These are phyloP conservation scores for Colletotrichum limetticola DNA, from an alignment of 2,329 filamentous ascomycete species.

Conservation along the genomic window DNA sequence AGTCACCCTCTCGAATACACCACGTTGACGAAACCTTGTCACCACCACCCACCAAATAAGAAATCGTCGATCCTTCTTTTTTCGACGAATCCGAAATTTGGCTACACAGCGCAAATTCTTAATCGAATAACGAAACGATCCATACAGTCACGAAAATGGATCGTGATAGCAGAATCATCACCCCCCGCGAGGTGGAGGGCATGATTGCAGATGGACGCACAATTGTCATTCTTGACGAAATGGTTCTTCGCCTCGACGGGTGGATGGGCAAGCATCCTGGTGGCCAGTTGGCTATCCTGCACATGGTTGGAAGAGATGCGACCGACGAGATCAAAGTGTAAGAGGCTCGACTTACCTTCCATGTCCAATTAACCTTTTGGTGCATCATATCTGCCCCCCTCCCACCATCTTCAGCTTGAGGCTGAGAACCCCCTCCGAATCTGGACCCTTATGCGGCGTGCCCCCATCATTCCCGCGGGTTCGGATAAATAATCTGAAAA, in stretches of 20 bases:
- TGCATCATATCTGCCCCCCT: background rate
- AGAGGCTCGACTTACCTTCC: slow-evolving; percentile 36
- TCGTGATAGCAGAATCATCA: slow-evolving; percentile 54
- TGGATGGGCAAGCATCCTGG: slow-evolving; percentile 71
- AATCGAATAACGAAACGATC: background rate
- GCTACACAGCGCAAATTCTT: background rate
- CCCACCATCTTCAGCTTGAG: background rate
- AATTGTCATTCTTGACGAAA: slow-evolving; percentile 67
- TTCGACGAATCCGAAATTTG: background rate
- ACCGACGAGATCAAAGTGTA: slow-evolving; percentile 70
- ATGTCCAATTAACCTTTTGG: background rate
- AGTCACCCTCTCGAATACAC: background rate
- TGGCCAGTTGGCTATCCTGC: slow-evolving; percentile 66
- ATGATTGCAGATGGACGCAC: slow-evolving; percentile 65
- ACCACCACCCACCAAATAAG: background rate
- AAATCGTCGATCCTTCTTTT: background rate
- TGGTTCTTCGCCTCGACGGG: slow-evolving; percentile 64
- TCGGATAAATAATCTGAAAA: background rate
- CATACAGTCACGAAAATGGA: slow-evolving; percentile 40
- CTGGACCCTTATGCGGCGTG: background rate
- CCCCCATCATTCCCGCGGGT: background rate
- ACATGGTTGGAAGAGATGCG: slow-evolving; percentile 70
- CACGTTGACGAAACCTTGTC: background rate
- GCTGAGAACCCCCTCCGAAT: background rate
- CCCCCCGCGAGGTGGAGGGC: slow-evolving; percentile 57